These are phyloP conservation scores for Beauveria sp. DNA, from an alignment of 2,329 filamentous ascomycete species.

Conservation along the genomic window DNA sequence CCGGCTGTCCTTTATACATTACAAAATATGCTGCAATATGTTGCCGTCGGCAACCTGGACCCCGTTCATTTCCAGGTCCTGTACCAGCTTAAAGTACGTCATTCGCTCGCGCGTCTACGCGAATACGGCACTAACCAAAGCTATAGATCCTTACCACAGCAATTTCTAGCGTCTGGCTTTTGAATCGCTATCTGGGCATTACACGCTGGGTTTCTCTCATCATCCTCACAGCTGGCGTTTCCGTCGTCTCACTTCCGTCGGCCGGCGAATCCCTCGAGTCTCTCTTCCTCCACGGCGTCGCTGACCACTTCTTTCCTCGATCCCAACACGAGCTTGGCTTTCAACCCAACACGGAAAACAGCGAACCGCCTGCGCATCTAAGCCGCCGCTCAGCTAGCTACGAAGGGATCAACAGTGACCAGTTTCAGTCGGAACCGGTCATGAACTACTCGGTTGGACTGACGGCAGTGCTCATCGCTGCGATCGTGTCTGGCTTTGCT, in stretches of 20 bases:
- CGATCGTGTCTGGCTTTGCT: constrained; percentile 73
- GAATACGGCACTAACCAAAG: background rate
- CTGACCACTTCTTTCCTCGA: constrained; percentile 65
- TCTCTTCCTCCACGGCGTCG: constrained; percentile 55
- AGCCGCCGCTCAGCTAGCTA: constrained; percentile 77
- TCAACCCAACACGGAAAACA: constrained; percentile 23
- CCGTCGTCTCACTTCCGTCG: constrained; percentile 73
- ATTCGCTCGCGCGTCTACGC: background rate
- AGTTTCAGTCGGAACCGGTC: constrained; percentile 36
- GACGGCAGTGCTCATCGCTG: constrained; percentile 68
- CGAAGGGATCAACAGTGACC: constrained; percentile 68
- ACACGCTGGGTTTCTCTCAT: constrained; percentile 77
- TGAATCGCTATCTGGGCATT: constrained; percentile 60
- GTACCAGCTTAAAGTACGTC: constrained; percentile 75
- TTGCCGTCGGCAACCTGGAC: constrained; percentile 83
- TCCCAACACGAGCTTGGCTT: constrained; percentile 71
- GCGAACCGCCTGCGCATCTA: constrained; percentile 22
- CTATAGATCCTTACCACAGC: constrained; percentile 73
- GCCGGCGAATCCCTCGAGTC: constrained; percentile 46
- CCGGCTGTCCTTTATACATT: constrained; percentile 84
- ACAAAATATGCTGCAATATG: constrained; percentile 89
- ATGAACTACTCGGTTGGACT: constrained; percentile 79
- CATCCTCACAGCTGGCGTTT: constrained; percentile 73
- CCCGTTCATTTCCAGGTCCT: constrained; percentile 89
- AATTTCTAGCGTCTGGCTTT: constrained; percentile 72